Base-by-base conservation (phyloP, 164 flowering plant genomes). In the Liriodendron chinense region DNA sequence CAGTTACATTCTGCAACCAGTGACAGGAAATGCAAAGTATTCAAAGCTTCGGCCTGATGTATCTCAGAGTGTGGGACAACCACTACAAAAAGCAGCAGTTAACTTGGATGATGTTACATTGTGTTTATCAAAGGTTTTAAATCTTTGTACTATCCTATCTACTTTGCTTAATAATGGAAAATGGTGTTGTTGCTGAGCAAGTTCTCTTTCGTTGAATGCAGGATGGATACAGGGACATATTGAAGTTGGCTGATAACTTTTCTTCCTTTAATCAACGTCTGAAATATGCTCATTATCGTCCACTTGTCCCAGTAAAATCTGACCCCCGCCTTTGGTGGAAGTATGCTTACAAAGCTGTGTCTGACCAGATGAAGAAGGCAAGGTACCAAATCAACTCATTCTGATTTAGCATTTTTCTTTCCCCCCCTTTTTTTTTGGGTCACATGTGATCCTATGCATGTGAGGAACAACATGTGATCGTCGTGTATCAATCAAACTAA, bases 71-170 rank as follows among this genome's bases (percentile, higher is more conserved):
- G 74, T 78, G 18, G 78, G 61, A 61, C 90, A 90, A 77, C 92
- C 99, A 77, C 69, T 86, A 49, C 98, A 94, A 78, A 91, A 87
- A 74, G 97, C 96, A 57, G 82, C 74, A 7, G 94, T 96, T 68
- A 85, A 87, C 84, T 88, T 96, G 87, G 97, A 96, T 84, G 98
- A 96, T 80, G 99, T 96, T 79, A 94, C 98, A 13, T 86, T 96
- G 4, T 90, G 96, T 81, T 83, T 96, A 67, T 84, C 99, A 12
- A 91, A 93, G 98, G 99, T 94, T 80, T 59, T 53, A 13, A 53
- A 12, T 53, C 18, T 12, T 8, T 53, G 18, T 77, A 1, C 34
- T 21, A 50, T 74, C 56, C 56, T 53, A 9, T 47, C 9, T 49
- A 8, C 23, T 68, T 16, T 47, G 43, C 14, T 79, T 34, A n/a